Conservation (phyloP, 345 rosid genomes). For the Eucalyptus tenuipes region DNA sequence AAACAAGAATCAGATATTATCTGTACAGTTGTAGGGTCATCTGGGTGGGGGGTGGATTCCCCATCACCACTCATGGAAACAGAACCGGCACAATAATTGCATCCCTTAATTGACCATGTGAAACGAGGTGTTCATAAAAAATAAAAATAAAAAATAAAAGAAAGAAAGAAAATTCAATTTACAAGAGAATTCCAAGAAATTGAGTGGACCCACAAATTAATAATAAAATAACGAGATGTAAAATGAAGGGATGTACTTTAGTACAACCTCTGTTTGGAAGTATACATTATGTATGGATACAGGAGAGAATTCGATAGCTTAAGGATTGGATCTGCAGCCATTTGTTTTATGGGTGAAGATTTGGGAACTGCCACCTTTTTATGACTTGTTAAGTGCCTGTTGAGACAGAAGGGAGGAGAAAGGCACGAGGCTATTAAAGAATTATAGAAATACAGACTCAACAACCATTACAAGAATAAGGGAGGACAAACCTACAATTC, state of each 20-base stretch:
- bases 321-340: not conserved
- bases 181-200: not conserved
- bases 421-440: not conserved
- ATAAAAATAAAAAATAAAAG: too few species aligned
- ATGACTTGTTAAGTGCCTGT: not conserved
- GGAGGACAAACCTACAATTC: not conserved
- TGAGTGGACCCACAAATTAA: not conserved
- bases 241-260: not conserved
- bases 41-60: conserved; percentile 1
- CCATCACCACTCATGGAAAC: not conserved
- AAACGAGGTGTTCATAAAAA: not conserved
- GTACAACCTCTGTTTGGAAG: not conserved
- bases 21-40: not conserved
- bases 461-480: not conserved
- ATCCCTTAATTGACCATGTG: conserved; percentile 20
- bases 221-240: not conserved
- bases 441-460: not conserved
- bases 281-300: not conserved
- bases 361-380: not conserved
- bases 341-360: not conserved
- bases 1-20: not conserved
- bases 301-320: not conserved
- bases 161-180: not conserved
- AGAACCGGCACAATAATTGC: conserved; percentile 16
- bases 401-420: conserved; percentile 2